Base-by-base conservation (phyloP, 2,329 filamentous ascomycete genomes). In the Exophiala phaeomuriformis region DNA sequence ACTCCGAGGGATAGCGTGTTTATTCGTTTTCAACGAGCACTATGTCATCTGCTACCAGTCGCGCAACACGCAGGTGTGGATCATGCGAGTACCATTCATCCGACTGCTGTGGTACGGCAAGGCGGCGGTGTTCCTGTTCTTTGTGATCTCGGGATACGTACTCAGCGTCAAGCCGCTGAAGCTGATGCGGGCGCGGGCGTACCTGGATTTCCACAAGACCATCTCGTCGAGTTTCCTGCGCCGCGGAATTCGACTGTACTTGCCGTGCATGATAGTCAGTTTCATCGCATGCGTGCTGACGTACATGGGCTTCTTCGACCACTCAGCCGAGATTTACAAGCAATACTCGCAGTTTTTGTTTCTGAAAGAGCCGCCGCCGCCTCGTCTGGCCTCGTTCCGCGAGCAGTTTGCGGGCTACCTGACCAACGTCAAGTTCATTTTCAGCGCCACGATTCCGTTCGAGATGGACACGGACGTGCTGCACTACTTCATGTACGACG, bases 71-170 rank as follows among this genome's bases (percentile, higher is more conserved):
- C 53, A 53, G 45, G 41, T 49, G 4, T 56, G 49, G 49, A 37
- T 56, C 33, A 53, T 49, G 49, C 33, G 53, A 27, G 49, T 52
- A 2, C 50, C 49, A 9, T 56, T 53, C 35, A 56, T 53, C 35
- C 53, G 53, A 4, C 53, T 55, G 9, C 27, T 51, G 10, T 58
- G 46, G 43, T 52, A 55, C 30, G 57, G 57, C 37, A 49, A 51
- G 37, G 55, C 55, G 19, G 41, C 47, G 5, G 72, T 75, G 8
- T 67, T 69, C 46, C 69, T 75, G 29, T 75, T 75, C 63, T 75
- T 75, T 59, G 69, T 75, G 35, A 69, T 75, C 29, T 75, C 72
- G 6, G 73, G 72, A 47, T 75, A 75, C 52, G 72, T 74, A n/a
- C 64, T 75, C 35, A 73, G 72, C 19, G 68, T 69, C 52, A 70